Conservation (phyloP, 2,329 filamentous ascomycete genomes). For the Ophiosphaerella narmari region DNA sequence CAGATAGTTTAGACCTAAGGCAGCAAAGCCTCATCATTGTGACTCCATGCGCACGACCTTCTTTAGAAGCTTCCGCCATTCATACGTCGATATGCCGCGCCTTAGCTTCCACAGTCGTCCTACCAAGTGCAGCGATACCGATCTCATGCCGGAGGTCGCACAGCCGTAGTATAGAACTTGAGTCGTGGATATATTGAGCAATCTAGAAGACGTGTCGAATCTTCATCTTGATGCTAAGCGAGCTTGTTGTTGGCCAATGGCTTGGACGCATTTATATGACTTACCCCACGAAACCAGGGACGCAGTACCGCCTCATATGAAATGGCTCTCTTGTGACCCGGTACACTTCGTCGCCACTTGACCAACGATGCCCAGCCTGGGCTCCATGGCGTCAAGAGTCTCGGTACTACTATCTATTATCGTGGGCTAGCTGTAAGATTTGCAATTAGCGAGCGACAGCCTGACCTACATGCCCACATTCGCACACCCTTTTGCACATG, state of each 20-base stretch:
- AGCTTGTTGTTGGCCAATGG: conserved; percentile 24
- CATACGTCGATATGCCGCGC: conserved; percentile 1
- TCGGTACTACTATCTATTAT: neutral
- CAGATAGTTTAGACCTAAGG: neutral
- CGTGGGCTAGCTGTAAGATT: neutral
- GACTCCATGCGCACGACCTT: conserved; percentile 11
- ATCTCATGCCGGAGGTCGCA: conserved; percentile 12
- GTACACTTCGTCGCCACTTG: conserved; percentile 2
- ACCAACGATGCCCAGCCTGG: conserved; percentile 1
- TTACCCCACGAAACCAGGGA: conserved; percentile 1
- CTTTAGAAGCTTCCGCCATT: conserved; percentile 25
- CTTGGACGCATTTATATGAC: conserved; percentile 15
- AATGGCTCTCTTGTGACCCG: conserved; percentile 12
- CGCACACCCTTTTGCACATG: too few species aligned
- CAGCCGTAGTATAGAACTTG: conserved; percentile 13
- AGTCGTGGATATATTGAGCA: conserved; percentile 31
- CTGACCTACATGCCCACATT: neutral
- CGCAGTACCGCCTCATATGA: conserved; percentile 8
- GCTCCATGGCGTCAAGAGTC: neutral
- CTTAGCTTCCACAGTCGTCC: conserved; percentile 6
- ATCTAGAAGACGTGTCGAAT: conserved; percentile 27
- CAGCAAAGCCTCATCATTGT: neutral
- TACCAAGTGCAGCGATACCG: conserved; percentile 9
- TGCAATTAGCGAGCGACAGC: neutral
- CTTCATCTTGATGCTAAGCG: conserved; percentile 24